Evolutionary conservation across 1,284 basidiomycete species (phyloP).

Genomic region (Leccinum holopus): DNA sequence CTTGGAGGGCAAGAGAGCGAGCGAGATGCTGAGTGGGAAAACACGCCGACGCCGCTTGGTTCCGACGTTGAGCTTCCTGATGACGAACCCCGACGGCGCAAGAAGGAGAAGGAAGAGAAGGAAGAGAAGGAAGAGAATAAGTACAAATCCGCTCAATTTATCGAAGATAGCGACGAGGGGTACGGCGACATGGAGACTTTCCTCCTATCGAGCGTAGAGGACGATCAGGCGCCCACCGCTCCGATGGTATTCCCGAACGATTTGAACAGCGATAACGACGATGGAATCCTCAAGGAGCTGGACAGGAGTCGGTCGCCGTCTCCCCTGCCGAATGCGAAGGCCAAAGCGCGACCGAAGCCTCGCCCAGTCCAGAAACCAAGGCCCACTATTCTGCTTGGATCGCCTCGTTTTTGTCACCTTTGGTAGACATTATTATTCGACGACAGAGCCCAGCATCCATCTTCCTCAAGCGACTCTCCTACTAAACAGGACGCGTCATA

Average conservation of each 20-base stretch:
- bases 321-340: constrained; percentile 1
- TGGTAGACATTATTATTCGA: constrained; percentile 7
- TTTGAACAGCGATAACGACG: too few species aligned
- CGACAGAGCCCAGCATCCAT: constrained; percentile 13
- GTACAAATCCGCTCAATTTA: constrained; percentile 89
- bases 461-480: constrained; percentile 17
- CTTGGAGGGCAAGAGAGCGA: constrained; percentile 69
- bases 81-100: constrained; percentile 45
- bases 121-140: constrained; percentile 73
- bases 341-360: constrained; percentile 27
- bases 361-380: constrained; percentile 25
- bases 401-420: too few species aligned
- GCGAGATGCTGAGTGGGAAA: constrained; percentile 65
- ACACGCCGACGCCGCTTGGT: constrained; percentile 46
- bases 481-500: constrained; percentile 6
- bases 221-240: constrained; percentile 3
- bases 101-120: constrained; percentile 58
- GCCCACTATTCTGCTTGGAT: not conserved
- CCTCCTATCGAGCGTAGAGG: constrained; percentile 39
- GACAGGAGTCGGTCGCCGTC: constrained; percentile 30
- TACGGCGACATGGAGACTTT: constrained; percentile 75
- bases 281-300: constrained; percentile 19
- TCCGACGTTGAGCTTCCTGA: constrained; percentile 44
- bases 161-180: constrained; percentile 85
- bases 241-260: not conserved